Evolutionary conservation across 2,329 filamentous ascomycete genomes (phyloP).

Genomic region (Colletotrichum sp.): DNA sequence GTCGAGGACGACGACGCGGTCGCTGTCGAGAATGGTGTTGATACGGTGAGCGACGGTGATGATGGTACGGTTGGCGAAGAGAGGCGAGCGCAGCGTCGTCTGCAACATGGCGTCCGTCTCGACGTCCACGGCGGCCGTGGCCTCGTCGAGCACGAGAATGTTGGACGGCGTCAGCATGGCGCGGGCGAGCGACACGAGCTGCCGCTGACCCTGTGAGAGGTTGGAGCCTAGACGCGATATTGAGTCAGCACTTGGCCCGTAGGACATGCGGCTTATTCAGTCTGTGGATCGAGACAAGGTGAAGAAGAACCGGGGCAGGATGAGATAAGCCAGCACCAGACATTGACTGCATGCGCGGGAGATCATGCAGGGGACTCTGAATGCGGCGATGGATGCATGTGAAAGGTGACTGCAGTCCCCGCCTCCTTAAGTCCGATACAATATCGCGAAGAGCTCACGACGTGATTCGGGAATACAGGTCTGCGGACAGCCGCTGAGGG

Average conservation of each 20-base stretch:
- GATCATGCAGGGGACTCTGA: constrained; percentile 37
- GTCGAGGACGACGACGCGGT: constrained; percentile 93
- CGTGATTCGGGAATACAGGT: constrained; percentile 22
- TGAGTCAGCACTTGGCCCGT: constrained; percentile 26
- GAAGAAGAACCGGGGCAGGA: constrained; percentile 10
- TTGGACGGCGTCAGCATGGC: constrained; percentile 95
- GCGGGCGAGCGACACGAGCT: constrained; percentile 91
- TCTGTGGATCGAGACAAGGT: not conserved
- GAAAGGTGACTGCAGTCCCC: constrained; percentile 1
- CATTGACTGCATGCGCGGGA: constrained; percentile 34
- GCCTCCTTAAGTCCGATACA: not conserved
- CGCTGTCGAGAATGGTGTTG: constrained; percentile 90
- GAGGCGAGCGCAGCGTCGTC: constrained; percentile 64
- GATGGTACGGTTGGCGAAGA: constrained; percentile 91
- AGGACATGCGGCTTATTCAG: not conserved
- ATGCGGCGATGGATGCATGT: constrained; percentile 22
- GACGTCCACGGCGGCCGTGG: constrained; percentile 78
- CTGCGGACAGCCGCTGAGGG: constrained; percentile 30
- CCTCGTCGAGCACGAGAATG: constrained; percentile 96
- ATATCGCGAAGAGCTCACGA: not conserved
- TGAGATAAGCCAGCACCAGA: constrained; percentile 32
- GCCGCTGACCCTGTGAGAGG: constrained; percentile 91
- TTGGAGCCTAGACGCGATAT: constrained; percentile 73
- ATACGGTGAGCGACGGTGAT: constrained; percentile 98
- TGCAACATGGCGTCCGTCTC: constrained; percentile 73